These are phyloP conservation scores for Phlyctochytrium bullatum DNA, from an alignment of 192 early-diverging fungal species.

Conservation along the genomic window DNA sequence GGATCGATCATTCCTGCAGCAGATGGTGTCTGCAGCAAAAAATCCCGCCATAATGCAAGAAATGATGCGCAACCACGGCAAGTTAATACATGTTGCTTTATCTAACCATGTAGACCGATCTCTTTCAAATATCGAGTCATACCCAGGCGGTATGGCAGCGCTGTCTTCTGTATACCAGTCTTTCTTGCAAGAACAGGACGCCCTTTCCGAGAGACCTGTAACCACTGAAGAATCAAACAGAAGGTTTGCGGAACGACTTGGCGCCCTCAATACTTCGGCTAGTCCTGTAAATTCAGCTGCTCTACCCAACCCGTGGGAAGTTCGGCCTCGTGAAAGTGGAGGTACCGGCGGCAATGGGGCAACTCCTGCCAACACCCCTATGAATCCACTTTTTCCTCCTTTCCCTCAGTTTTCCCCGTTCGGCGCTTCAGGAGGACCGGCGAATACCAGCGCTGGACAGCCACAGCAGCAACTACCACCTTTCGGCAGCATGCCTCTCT, in stretches of 20 bases:
- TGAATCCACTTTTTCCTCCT: no score
- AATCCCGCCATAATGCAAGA: conserved; percentile 35
- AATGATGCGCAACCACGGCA: conserved; percentile 30
- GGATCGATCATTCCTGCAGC: conserved; percentile 27
- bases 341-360: no score
- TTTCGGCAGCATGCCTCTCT: no score
- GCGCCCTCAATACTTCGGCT: conserved; percentile 6
- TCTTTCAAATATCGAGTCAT: conserved; percentile 26
- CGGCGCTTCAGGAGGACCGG: no score
- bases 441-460: no score
- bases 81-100: not conserved
- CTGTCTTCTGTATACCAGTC: conserved; percentile 25
- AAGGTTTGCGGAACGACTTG: conserved; percentile 26
- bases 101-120: conserved; percentile 12
- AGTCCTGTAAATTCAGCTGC: conserved; percentile 12
- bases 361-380: no score
- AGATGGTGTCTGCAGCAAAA: conserved; percentile 18
- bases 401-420: no score
- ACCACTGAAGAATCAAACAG: conserved; percentile 32
- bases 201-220: conserved; percentile 6
- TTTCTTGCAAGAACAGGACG: conserved; percentile 23
- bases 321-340: no score
- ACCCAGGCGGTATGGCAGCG: conserved; percentile 30
- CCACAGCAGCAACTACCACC: no score
- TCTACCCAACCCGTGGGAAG: conserved; percentile 34